Evolutionary conservation across 345 rosid genomes (phyloP).

Genomic region (Clausena lansium): DNA sequence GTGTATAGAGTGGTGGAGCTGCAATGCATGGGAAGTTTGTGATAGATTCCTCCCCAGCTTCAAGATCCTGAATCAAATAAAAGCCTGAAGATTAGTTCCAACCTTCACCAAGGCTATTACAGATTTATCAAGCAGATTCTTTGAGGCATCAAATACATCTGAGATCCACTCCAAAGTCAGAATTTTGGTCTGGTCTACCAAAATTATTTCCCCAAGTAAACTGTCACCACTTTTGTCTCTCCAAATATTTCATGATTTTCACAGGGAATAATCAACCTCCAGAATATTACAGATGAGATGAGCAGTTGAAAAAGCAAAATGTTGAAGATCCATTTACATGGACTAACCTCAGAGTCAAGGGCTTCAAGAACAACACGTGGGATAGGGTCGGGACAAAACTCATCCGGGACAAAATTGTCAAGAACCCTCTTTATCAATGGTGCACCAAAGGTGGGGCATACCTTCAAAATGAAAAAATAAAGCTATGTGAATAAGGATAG

Average conservation of each 20-base stretch:
- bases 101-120: background rate
- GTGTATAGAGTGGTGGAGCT: conserved; percentile 51
- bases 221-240: background rate
- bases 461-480: conserved; percentile 41
- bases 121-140: background rate
- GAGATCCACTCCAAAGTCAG: background rate
- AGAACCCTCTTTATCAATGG: conserved; percentile 78
- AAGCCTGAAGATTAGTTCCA: conserved; percentile 3
- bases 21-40: conserved; percentile 57
- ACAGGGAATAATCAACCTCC: background rate
- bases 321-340: conserved; percentile 2
- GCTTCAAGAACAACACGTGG: conserved; percentile 79
- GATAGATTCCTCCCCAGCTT: conserved; percentile 35
- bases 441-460: conserved; percentile 79
- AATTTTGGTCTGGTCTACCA: background rate
- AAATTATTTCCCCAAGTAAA: background rate
- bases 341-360: conserved; percentile 67
- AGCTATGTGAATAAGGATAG: conserved; percentile 12
- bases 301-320: background rate
- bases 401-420: conserved; percentile 68
- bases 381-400: conserved; percentile 90
- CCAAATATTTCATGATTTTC: background rate
- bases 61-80: conserved; percentile 41
- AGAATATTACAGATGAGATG: background rate
- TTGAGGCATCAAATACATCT: background rate